A percentile compares a stretch with the other conserved stretches of the same genome.
Evolutionary conservation across 225 moss, liverwort and hornwort genomes (phyloP).

Genomic region (Straminergon stramineum): DNA sequence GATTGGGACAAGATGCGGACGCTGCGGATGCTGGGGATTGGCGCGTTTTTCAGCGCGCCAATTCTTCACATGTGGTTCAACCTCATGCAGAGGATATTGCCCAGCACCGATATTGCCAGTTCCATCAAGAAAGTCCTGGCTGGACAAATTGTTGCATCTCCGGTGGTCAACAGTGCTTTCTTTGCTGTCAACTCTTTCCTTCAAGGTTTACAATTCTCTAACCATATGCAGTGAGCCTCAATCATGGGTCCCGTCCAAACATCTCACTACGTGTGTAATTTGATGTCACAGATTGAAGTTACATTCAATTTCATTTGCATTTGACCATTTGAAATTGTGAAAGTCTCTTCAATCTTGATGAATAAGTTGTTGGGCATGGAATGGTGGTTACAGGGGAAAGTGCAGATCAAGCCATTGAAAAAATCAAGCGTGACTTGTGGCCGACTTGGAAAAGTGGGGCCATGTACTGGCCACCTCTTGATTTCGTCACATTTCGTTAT

Average conservation of each 20-base stretch:
- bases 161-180: constrained; percentile 23
- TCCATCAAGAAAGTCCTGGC: constrained; percentile 36
- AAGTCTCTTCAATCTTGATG: neutral
- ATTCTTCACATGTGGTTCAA: constrained; percentile 53
- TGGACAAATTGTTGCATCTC: constrained; percentile 28
- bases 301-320: neutral
- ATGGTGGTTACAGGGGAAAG: constrained; percentile 12
- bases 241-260: neutral
- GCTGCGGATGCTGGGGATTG: constrained; percentile 34
- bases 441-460: constrained; percentile 46
- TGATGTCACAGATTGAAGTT: neutral
- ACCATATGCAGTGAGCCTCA: neutral
- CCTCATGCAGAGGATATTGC: constrained; percentile 26
- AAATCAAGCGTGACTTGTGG: constrained; percentile 35
- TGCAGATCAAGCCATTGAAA: constrained; percentile 19
- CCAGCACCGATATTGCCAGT: constrained; percentile 1
- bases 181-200: constrained; percentile 30
- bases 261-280: neutral
- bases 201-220: constrained; percentile 17
- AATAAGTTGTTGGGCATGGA: neutral
- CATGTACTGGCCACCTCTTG: constrained; percentile 44
- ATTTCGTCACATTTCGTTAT: constrained; percentile 41
- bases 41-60: constrained; percentile 28
- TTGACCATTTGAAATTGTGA: neutral
- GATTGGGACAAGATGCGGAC: constrained; percentile 42